Conservation (phyloP, 768 basidiomycete species). For the Cystofilobasidium capitatum region DNA sequence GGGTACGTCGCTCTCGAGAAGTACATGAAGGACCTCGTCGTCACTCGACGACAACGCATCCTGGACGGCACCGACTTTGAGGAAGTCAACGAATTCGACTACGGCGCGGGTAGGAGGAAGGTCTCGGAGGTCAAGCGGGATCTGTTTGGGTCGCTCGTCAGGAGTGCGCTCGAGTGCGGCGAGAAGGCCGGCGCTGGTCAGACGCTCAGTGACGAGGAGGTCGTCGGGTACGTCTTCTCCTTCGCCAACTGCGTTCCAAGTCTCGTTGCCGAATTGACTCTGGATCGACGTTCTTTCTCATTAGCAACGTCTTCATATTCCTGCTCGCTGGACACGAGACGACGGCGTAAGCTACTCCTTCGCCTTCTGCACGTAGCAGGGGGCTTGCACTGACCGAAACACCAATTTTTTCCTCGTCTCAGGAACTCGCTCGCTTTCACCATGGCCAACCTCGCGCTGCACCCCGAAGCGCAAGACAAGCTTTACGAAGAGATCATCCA, state of each 20-base stretch:
- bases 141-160: constrained; percentile 17
- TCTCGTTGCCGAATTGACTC: background rate
- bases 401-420: background rate
- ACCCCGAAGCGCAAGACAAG: constrained; percentile 48
- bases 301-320: constrained; percentile 42
- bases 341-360: constrained; percentile 38
- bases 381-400: background rate
- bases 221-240: constrained; percentile 5
- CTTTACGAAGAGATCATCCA: constrained; percentile 45
- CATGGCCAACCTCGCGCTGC: constrained; percentile 45
- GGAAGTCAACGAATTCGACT: constrained; percentile 1
- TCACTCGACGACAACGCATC: constrained; percentile 4
- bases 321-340: constrained; percentile 57
- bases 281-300: background rate
- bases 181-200: background rate
- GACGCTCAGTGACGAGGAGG: constrained; percentile 12
- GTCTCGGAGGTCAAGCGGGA: constrained; percentile 3
- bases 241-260: background rate
- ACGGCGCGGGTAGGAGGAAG: too few relatives aligned
- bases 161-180: constrained; percentile 11
- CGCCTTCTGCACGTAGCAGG: background rate
- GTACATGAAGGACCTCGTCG: constrained; percentile 13
- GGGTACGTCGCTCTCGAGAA: constrained; percentile 19
- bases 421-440: constrained; percentile 45
- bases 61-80: constrained; percentile 4